Percentiles rank a stretch among this genome's conserved stretches.
Evolutionary conservation across 139 green algal genomes (phyloP).

Genomic region (Asterochloris erici): DNA sequence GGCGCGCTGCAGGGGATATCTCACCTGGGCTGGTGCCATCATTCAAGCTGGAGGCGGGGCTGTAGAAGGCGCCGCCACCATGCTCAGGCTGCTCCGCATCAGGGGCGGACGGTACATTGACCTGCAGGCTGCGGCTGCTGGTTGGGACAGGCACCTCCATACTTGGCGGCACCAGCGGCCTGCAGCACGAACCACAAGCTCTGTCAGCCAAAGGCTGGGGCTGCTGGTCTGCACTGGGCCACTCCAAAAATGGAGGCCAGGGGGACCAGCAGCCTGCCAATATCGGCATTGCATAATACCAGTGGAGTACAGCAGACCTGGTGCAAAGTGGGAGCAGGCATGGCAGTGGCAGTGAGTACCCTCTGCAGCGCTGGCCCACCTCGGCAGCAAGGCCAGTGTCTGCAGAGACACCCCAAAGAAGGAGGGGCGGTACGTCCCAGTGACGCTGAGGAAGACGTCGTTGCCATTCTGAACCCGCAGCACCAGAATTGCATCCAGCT

Average conservation of each 20-base stretch:
- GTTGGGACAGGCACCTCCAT: too few species aligned
- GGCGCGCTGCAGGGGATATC: neutral
- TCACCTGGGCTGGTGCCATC: neutral
- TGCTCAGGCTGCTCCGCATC: too few species aligned
- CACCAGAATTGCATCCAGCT: slow-evolving; percentile 66
- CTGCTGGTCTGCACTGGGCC: neutral
- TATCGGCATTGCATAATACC: neutral
- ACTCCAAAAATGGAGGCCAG: neutral
- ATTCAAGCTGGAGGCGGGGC: slow-evolving; percentile 5
- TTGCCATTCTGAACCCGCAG: slow-evolving; percentile 56
- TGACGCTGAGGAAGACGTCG: slow-evolving; percentile 64
- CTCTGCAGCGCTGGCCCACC: neutral
- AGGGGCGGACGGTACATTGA: too few species aligned
- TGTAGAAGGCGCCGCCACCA: slow-evolving; percentile 4
- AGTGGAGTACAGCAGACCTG: too few species aligned
- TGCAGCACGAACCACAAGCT: neutral
- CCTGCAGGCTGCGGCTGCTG: too few species aligned
- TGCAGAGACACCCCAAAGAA: slow-evolving; percentile 43
- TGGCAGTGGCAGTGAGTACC: too few species aligned
- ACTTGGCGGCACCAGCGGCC: too few species aligned
- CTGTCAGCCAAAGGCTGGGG: neutral
- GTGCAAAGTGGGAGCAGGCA: too few species aligned
- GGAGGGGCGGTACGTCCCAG: slow-evolving; percentile 39
- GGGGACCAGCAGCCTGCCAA: neutral
- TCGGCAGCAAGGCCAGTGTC: slow-evolving; percentile 12